These are phyloP conservation scores for Diaporthe australafricana DNA, from an alignment of 2,329 filamentous ascomycete genomes.

Conservation along the genomic window DNA sequence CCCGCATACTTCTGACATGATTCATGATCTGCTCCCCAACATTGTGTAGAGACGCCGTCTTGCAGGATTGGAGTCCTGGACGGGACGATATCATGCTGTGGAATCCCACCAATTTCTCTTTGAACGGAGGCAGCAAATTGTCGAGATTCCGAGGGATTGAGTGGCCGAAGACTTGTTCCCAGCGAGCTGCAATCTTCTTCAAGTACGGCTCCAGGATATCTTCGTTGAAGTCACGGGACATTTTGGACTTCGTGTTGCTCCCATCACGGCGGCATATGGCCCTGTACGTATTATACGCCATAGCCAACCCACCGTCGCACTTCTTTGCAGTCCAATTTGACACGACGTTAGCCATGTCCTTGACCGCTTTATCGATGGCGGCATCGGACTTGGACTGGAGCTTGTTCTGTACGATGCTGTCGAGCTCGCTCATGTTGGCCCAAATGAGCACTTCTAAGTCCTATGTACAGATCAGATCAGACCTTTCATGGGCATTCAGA, in stretches of 20 bases:
- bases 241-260: background rate
- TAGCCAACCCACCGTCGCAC: background rate
- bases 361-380: background rate
- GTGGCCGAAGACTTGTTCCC: slow-evolving; percentile 19
- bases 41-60: background rate
- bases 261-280: slow-evolving; percentile 20
- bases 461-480: too few species aligned
- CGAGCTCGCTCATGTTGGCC: background rate
- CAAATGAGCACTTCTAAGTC: background rate
- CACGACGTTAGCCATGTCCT: background rate
- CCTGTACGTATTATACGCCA: background rate
- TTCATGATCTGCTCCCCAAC: background rate
- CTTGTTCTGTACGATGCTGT: background rate
- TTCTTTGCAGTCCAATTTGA: background rate
- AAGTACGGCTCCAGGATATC: slow-evolving; percentile 32
- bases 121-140: background rate
- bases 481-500: too few species aligned
- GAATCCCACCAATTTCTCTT: background rate
- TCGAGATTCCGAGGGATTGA: background rate
- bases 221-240: slow-evolving; percentile 30
- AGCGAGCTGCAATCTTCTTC: background rate
- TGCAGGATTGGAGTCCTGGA: slow-evolving; percentile 13
- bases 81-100: slow-evolving; percentile 19
- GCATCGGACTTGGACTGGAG: background rate
- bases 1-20: background rate